Evolutionary conservation across 169 alveolate genomes (phyloP).

Genomic region (Plasmodium berghei): DNA sequence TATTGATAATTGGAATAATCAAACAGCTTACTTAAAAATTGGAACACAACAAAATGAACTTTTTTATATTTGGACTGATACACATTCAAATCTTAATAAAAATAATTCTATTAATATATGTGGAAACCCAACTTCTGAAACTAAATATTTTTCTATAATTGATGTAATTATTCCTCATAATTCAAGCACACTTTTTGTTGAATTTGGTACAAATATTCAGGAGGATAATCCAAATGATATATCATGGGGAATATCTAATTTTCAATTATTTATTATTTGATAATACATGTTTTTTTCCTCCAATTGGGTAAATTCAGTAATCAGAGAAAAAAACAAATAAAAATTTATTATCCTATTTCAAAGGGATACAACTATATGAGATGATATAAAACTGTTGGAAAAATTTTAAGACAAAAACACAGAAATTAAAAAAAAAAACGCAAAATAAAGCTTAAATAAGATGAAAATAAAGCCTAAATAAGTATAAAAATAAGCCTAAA

Average conservation of each 20-base stretch:
- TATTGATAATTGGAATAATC: conserved; percentile 84
- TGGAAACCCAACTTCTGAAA: conserved; percentile 77
- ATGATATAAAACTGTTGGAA: background rate
- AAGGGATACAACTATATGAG: no score
- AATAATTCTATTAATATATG: conserved; percentile 80
- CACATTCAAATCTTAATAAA: conserved; percentile 53
- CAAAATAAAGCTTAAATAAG: no score
- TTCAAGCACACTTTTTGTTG: conserved; percentile 30
- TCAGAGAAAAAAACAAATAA: conserved; percentile 7
- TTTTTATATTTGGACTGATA: conserved; percentile 86
- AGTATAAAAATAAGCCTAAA: no score
- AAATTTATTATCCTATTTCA: background rate
- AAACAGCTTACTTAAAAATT: conserved; percentile 84
- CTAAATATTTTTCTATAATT: conserved; percentile 44
- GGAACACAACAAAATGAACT: conserved; percentile 74
- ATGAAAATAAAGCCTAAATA: no score
- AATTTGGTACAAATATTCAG: conserved; percentile 61
- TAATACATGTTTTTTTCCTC: background rate
- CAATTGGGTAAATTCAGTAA: background rate
- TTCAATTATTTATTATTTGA: conserved; percentile 47
- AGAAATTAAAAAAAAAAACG: no score
- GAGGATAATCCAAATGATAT: conserved; percentile 42
- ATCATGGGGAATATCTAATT: conserved; percentile 72
- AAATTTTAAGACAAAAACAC: background rate
- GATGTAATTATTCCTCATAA: conserved; percentile 67